Evolutionary conservation across 2,329 filamentous ascomycete species (phyloP).

Genomic region (Penicillium sp.): DNA sequence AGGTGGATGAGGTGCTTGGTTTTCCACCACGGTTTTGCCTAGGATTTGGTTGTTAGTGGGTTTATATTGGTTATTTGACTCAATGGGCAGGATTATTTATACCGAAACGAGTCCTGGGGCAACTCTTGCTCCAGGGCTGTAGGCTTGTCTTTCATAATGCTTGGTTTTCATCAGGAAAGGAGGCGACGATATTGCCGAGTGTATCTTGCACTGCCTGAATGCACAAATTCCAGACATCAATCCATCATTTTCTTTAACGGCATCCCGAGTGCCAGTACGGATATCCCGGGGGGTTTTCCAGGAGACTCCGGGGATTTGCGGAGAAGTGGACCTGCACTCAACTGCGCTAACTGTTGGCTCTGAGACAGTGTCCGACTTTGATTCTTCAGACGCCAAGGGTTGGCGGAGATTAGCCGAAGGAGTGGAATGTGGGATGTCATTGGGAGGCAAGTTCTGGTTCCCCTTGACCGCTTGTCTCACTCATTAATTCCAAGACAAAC

Average conservation of each 20-base stretch:
- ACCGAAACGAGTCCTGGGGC: background rate
- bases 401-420: background rate
- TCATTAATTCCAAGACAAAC: background rate
- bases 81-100: background rate
- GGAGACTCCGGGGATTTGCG: background rate
- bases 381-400: background rate
- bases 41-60: background rate
- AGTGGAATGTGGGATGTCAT: too few relatives aligned
- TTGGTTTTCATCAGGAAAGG: background rate
- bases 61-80: too few relatives aligned
- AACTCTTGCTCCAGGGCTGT: background rate
- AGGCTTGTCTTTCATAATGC: background rate
- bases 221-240: background rate
- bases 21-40: constrained; percentile 7
- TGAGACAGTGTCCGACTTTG: background rate
- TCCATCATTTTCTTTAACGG: background rate
- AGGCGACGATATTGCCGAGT: background rate
- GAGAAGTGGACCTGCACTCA: background rate
- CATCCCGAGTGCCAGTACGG: background rate
- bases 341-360: background rate
- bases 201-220: background rate
- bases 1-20: background rate
- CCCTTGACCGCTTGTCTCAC: background rate
- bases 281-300: background rate
- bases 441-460: background rate